Conservation (phyloP, 495 filamentous ascomycete species). For the Penicillium cataractarum region DNA sequence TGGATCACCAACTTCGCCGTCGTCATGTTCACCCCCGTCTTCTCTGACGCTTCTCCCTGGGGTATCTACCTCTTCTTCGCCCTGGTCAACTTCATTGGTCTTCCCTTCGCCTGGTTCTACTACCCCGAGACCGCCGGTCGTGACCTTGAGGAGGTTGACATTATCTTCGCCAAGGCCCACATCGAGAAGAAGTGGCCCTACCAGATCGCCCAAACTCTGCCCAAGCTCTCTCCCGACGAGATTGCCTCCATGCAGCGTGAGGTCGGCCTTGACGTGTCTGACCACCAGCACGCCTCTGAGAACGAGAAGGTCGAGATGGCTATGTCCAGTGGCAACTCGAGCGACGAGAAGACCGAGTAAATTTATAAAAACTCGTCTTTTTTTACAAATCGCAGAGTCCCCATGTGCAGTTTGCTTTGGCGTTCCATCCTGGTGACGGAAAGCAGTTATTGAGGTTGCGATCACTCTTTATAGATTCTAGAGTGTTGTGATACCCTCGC, state of each 20-base stretch:
- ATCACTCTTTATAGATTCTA: constrained; percentile 20
- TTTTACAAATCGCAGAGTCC: not conserved
- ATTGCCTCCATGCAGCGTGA: constrained; percentile 36
- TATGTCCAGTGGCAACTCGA: constrained; percentile 32
- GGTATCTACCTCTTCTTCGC: constrained; percentile 66
- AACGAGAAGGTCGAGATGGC: constrained; percentile 38
- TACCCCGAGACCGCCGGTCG: constrained; percentile 71
- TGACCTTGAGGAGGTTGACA: constrained; percentile 75
- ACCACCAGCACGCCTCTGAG: constrained; percentile 20
- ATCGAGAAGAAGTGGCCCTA: constrained; percentile 43
- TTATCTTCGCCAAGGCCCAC: constrained; percentile 49
- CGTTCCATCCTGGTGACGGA: constrained; percentile 31
- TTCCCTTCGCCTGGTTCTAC: constrained; percentile 68
- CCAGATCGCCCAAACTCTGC: constrained; percentile 37
- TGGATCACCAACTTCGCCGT: constrained; percentile 54
- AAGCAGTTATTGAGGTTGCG: constrained; percentile 14
- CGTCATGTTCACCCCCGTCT: constrained; percentile 51
- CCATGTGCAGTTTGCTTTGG: constrained; percentile 15
- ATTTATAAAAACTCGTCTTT: not conserved
- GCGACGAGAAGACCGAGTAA: constrained; percentile 33
- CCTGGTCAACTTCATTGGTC: constrained; percentile 64
- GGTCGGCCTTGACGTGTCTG: constrained; percentile 31
- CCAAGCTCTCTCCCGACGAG: constrained; percentile 42
- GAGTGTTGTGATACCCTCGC: constrained; percentile 23
- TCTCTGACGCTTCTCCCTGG: constrained; percentile 35